Base-by-base conservation (phyloP, 2,329 filamentous ascomycete genomes). In the Colletotrichum costaricense region DNA sequence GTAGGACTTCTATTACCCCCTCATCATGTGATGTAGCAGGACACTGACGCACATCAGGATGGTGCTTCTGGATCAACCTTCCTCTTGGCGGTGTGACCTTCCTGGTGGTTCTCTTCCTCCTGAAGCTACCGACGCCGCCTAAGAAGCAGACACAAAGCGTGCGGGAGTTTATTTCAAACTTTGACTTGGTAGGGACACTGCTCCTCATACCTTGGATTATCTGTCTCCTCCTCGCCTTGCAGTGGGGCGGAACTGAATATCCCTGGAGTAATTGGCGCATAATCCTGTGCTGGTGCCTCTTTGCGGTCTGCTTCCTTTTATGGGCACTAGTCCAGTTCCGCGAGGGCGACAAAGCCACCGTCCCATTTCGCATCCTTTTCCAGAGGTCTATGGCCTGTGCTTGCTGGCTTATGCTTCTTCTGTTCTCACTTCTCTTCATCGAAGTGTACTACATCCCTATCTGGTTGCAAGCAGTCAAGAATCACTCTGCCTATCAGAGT, bases 291-390 rank as follows among this genome's bases (percentile, higher is more conserved):
- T 88, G 89, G 28, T 85, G 85, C 3, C 78, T 79, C n/a, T 80
- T 88, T 71, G 84, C 89, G 75, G 82, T 89, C 28, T 86, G 88
- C 1, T 84, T 85, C 38, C 83, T 89, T 54, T 78, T 89, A 69
- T 87, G 84, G 75, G 81, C 89, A 16, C 79, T 91, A 16, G 82
- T 91, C 3, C 85, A 90, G 76, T 90, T 86, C 84, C 88, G 88
- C 11, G 88, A 89, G 9, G 81, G 84, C 35, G 79, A 85, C 30
- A 86, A 87, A 65, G 63, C 88, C 2, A 91, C 88, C 87, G 81
- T 78, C 68, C 84, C 82, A 78, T 80, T 83, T 11, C 81, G 80
- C n/a, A 83, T 89, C 60, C 86, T 90, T 38, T 87, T 22, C 5
- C 54, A 73, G 9, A 62, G 6, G 14, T 57, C 19, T 4, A 66